These are phyloP conservation scores for Cadophora sp. DNA, from an alignment of 2,329 filamentous ascomycete species.

Conservation along the genomic window DNA sequence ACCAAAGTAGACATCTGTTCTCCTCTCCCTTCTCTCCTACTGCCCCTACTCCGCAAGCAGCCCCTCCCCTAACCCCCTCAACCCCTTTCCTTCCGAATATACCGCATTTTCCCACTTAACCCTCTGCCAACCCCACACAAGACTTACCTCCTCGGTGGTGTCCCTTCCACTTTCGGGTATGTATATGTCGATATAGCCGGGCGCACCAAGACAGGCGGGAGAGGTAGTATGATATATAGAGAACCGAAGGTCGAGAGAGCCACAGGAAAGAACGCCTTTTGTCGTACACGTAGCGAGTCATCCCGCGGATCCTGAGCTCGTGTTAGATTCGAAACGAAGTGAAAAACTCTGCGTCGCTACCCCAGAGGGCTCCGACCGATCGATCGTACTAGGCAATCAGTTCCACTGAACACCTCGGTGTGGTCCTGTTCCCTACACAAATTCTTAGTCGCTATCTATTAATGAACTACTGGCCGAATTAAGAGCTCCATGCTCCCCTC, in stretches of 20 bases:
- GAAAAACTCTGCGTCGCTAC: constrained; percentile 1
- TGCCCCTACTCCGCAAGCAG: not conserved
- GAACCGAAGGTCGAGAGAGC: not conserved
- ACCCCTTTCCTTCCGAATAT: too few relatives aligned
- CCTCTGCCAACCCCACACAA: too few relatives aligned
- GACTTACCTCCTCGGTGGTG: too few relatives aligned
- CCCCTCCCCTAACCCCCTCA: not conserved
- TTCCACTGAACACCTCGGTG: not conserved
- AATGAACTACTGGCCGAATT: too few relatives aligned
- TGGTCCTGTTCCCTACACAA: not conserved
- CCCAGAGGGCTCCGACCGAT: not conserved
- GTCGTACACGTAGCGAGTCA: not conserved
- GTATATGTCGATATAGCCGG: too few relatives aligned
- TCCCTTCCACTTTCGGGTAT: too few relatives aligned
- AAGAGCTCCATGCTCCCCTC: too few relatives aligned
- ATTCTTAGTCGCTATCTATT: too few relatives aligned
- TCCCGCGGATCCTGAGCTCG: too few relatives aligned
- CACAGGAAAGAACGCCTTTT: not conserved
- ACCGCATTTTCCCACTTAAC: too few relatives aligned
- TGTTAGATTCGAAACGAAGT: not conserved
- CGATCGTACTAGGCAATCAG: not conserved
- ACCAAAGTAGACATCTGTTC: not conserved
- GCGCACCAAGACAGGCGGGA: not conserved
- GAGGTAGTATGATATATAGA: not conserved
- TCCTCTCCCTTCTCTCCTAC: not conserved